Evolutionary conservation across 345 rosid species (phyloP), one percentile per base, ranked within the genome.

Genomic region (Nephelium lappaceum): DNA sequence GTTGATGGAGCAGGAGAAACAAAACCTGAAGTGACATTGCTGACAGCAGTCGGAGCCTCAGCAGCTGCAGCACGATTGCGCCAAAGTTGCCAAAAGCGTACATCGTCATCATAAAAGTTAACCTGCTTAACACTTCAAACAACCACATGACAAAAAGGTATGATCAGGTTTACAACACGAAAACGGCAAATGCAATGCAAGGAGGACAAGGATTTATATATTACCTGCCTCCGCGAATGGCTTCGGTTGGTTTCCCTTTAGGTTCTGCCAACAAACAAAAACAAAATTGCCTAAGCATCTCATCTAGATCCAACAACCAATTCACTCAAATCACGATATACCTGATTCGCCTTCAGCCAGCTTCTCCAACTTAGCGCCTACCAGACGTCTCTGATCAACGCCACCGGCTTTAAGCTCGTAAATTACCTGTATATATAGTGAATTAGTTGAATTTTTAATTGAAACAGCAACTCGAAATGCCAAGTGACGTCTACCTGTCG

Each of bases 301-400:
- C 27, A 49, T 42, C 58, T 63, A 27, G 78, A 75, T 64, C 71
- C 71, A n/a, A 10, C 41, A 74, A 62, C 5, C 7, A 61, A 18
- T 60, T 16, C 12, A 21, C 5, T 36, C 21, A 18, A 72, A 10
- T 55, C 38, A 18, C 19, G 3, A 45, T 27, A 21, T 9, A 92
- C 99, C 98, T 72, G 90, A 86, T 78, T 96, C 98, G 77, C 99
- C 99, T 77, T 96, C 99, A 8, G 99, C 98, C 2, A 96, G 98
- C 86, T 96, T 94, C 91, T 97, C 98, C 86, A 97, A 79, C 86
- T 91, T 94, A 53, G 97, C 98, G 38, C 99, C 99, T 58, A 96
- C 98, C 77, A 96, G 84, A 57, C 99, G 98, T 69, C 99, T 85
- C 86, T 97, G 93, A 80, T 97, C 98, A 73, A 97, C 98, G 15